Conservation (phyloP, 768 basidiomycete species). For the Phlebiopsis gigantea region DNA sequence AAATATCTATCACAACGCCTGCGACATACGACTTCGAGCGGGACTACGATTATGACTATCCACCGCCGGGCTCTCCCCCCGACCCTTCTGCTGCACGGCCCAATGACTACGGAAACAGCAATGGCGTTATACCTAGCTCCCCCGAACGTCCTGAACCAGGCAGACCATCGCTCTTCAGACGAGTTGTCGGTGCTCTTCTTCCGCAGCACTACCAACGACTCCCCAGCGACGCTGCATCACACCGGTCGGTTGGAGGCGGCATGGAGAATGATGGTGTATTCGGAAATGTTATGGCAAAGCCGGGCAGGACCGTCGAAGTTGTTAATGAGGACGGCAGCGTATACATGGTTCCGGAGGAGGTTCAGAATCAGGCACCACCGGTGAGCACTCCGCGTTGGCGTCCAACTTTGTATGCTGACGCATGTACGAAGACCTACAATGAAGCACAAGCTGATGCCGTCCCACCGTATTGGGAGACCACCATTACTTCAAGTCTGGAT, state of each 20-base stretch:
- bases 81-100: constrained; percentile 54
- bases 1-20: constrained; percentile 20
- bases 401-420: not conserved
- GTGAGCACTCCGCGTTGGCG: constrained; percentile 38
- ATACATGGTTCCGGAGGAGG: constrained; percentile 71
- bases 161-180: constrained; percentile 49
- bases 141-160: constrained; percentile 34
- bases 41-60: constrained; percentile 60
- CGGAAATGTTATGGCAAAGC: constrained; percentile 90
- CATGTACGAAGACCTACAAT: constrained; percentile 64
- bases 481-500: constrained; percentile 59
- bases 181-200: constrained; percentile 54
- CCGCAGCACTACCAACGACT: constrained; percentile 61
- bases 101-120: constrained; percentile 69
- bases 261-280: constrained; percentile 92
- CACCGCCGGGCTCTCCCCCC: constrained; percentile 80
- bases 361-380: constrained; percentile 79
- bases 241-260: constrained; percentile 51
- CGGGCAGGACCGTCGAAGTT: constrained; percentile 42
- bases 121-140: constrained; percentile 53
- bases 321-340: constrained; percentile 49
- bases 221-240: constrained; percentile 31
- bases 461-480: constrained; percentile 96
- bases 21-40: constrained; percentile 77
- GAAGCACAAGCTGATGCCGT: constrained; percentile 86